Evolutionary conservation across 2,329 filamentous ascomycete species (phyloP).

Genomic region (Aspergillus eucalypticola): DNA sequence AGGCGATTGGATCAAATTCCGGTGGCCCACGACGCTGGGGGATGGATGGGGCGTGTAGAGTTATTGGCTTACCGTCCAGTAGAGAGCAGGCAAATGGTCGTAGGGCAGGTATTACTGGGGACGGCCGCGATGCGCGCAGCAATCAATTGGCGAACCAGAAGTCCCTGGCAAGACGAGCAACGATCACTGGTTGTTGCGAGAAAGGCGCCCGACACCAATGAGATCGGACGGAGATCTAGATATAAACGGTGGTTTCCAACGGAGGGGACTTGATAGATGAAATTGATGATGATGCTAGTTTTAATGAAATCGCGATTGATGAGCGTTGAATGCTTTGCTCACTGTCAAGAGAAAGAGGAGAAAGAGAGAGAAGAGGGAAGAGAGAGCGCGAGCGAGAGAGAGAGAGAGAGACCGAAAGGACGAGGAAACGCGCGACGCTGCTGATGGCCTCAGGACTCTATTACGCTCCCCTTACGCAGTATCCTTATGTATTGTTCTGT

Average conservation of each 20-base stretch:
- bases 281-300: too few species aligned
- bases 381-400: neutral
- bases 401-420: slow-evolving; percentile 8
- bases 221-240: slow-evolving; percentile 9
- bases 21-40: slow-evolving; percentile 16
- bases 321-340: neutral
- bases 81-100: slow-evolving; percentile 15
- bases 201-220: slow-evolving; percentile 20
- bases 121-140: slow-evolving; percentile 29
- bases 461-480: slow-evolving; percentile 10
- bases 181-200: slow-evolving; percentile 26
- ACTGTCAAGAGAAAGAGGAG: slow-evolving; percentile 5
- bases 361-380: slow-evolving; percentile 1
- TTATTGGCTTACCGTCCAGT: slow-evolving; percentile 19
- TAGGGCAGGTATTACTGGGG: slow-evolving; percentile 27
- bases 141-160: slow-evolving; percentile 44
- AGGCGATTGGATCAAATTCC: slow-evolving; percentile 22
- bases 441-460: slow-evolving; percentile 14
- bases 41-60: slow-evolving; percentile 18
- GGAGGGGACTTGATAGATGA: neutral
- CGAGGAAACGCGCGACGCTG: neutral
- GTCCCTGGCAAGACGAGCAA: slow-evolving; percentile 24
- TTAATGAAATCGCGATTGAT: neutral
- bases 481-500: neutral
- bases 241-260: neutral